Evolutionary conservation across 345 rosid species (phyloP).

Genomic region (Pistacia atlantica): DNA sequence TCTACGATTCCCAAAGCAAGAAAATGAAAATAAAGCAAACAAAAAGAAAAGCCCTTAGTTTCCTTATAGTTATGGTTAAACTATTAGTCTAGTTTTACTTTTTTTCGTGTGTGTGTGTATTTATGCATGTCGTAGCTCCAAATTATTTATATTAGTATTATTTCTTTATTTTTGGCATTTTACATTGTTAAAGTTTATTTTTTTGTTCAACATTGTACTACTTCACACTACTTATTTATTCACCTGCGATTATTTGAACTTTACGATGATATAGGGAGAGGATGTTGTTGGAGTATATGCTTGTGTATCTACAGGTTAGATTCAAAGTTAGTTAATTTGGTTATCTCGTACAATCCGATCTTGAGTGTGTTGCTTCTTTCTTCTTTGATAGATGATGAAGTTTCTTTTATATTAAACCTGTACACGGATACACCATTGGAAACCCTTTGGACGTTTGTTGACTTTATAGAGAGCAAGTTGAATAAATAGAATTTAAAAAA

Average conservation of each 20-base stretch:
- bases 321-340: constrained; percentile 15
- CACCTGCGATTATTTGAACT: background rate
- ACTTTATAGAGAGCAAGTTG: constrained; percentile 5
- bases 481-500: background rate
- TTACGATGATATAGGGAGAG: constrained; percentile 45
- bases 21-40: too few species aligned
- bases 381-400: constrained; percentile 63
- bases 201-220: too few species aligned
- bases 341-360: constrained; percentile 10
- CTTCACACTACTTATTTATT: too few species aligned
- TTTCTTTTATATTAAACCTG: constrained; percentile 71
- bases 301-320: constrained; percentile 42
- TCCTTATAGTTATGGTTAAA: too few species aligned
- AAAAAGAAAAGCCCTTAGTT: too few species aligned
- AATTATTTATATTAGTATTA: too few species aligned
- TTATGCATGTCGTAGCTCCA: too few species aligned
- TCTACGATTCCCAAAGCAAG: too few species aligned
- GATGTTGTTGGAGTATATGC: constrained; percentile 35
- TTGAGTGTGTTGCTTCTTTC: constrained; percentile 10
- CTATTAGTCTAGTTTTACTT: too few species aligned
- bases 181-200: too few species aligned
- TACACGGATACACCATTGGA: constrained; percentile 78
- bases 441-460: constrained; percentile 70
- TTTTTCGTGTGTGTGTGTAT: too few species aligned
- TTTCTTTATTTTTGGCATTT: too few species aligned